These are phyloP conservation scores for Whalleya microplaca DNA, from an alignment of 2,329 filamentous ascomycete species.

Conservation along the genomic window DNA sequence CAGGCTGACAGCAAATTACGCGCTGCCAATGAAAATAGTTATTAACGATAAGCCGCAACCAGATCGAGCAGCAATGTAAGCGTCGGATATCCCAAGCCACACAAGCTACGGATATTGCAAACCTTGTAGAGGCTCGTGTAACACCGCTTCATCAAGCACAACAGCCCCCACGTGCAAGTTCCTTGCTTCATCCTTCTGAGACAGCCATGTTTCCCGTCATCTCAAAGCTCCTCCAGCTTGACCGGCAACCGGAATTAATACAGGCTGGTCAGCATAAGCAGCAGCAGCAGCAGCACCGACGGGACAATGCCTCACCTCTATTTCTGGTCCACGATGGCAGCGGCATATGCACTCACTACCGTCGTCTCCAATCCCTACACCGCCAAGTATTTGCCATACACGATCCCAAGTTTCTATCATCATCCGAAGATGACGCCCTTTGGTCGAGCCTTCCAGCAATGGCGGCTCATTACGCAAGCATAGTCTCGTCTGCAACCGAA, in stretches of 20 bases:
- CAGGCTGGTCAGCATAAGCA: not conserved
- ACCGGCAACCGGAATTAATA: no score
- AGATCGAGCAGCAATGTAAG: not conserved
- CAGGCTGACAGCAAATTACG: not conserved
- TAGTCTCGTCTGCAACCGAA: not conserved
- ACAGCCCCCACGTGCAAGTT: no score
- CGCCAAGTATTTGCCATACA: constrained; percentile 12
- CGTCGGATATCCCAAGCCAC: no score
- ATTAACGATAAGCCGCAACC: not conserved
- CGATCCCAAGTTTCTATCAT: constrained; percentile 10
- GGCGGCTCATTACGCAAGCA: constrained; percentile 15
- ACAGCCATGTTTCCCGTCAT: no score
- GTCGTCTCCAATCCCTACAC: constrained; percentile 8
- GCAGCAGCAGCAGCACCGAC: not conserved
- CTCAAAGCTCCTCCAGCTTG: no score
- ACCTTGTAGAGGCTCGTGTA: no score
- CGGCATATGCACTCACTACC: constrained; percentile 17
- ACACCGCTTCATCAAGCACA: no score
- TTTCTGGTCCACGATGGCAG: constrained; percentile 23
- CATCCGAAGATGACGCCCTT: not conserved
- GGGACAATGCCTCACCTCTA: not conserved
- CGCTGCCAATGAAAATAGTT: no score
- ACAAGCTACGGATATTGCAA: no score
- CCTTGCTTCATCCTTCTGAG: no score
- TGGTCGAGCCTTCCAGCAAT: constrained; percentile 16